phyloP scores from a whole-genome alignment of 768 basidiomycete genomes.

The Russula dissimulans region DNA sequence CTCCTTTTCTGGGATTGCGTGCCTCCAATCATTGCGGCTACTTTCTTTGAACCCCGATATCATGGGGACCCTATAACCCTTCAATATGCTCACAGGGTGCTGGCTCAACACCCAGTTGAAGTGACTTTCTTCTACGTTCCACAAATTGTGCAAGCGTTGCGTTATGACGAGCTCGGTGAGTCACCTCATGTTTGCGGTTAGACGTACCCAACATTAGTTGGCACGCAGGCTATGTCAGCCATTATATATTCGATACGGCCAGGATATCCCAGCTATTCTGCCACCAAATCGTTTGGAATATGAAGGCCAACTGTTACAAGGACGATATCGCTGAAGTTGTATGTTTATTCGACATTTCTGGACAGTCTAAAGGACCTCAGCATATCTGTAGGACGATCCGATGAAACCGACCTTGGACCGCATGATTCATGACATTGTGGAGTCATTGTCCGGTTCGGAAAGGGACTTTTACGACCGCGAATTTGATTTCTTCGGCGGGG shows the following conservation, averaged over 20 bases:
- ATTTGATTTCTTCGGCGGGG: conserved; percentile 91
- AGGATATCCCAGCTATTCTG: conserved; percentile 97
- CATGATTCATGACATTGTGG: conserved; percentile 74
- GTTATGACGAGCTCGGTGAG: conserved; percentile 80
- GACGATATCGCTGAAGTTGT: conserved; percentile 85
- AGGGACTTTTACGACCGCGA: conserved; percentile 88
- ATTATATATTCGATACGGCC: conserved; percentile 94
- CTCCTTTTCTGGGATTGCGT: conserved; percentile 85
- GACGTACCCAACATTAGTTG: neutral
- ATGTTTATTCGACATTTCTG: conserved; percentile 18
- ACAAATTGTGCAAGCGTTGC: conserved; percentile 93
- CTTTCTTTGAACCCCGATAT: conserved; percentile 80
- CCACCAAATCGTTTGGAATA: conserved; percentile 99
- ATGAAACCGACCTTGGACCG: conserved; percentile 93
- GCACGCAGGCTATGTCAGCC: conserved; percentile 74
- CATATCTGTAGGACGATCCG: conserved; percentile 63
- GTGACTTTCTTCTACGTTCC: conserved; percentile 98
- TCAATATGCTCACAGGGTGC: conserved; percentile 93
- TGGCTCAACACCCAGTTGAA: conserved; percentile 91
- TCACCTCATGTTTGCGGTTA: neutral
- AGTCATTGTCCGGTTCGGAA: conserved; percentile 81
- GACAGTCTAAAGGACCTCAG: neutral
- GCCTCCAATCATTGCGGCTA: conserved; percentile 71
- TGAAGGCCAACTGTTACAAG: conserved; percentile 96
- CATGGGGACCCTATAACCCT: conserved; percentile 75